Conservation (phyloP, 192 early-diverging fungal species). For the Gryganskiella cystojenkinii region DNA sequence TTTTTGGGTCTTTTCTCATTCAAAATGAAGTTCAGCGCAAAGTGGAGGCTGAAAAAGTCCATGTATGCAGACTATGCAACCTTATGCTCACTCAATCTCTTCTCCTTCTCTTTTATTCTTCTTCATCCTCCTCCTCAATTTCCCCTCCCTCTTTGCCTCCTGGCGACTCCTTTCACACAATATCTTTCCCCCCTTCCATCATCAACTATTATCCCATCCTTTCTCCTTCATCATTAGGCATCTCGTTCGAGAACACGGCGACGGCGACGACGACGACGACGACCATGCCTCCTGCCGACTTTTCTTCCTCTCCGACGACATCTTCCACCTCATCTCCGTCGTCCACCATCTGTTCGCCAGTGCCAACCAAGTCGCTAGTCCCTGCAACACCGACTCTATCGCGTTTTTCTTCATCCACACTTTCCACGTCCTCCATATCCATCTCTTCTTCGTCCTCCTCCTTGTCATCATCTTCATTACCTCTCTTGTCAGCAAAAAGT, state of each 20-base stretch:
- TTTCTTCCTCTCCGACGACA: background rate
- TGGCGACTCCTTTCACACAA: background rate
- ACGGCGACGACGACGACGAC: too few species aligned
- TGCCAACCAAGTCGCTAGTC: too few species aligned
- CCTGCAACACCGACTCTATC: too few species aligned
- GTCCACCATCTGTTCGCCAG: too few species aligned
- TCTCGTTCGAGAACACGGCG: background rate
- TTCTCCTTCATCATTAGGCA: slow-evolving; percentile 12
- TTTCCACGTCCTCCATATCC: background rate
- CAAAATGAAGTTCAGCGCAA: too few species aligned
- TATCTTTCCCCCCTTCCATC: too few species aligned
- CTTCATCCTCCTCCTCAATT: slow-evolving; percentile 1
- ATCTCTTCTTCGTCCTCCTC: slow-evolving; percentile 1
- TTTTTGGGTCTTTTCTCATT: slow-evolving; percentile 19
- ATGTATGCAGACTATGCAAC: background rate
- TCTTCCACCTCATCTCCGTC: background rate
- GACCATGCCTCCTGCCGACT: background rate
- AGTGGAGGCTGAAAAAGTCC: too few species aligned
- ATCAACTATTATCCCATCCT: slow-evolving; percentile 6
- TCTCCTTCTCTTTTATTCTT: background rate
- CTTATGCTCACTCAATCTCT: background rate
- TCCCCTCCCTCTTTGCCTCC: background rate
- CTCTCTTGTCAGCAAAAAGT: background rate
- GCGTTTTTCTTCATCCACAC: too few species aligned
- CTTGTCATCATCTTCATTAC: background rate